phyloP scores from a whole-genome alignment of 2,329 filamentous ascomycete species.

The Spiromastix sp. region DNA sequence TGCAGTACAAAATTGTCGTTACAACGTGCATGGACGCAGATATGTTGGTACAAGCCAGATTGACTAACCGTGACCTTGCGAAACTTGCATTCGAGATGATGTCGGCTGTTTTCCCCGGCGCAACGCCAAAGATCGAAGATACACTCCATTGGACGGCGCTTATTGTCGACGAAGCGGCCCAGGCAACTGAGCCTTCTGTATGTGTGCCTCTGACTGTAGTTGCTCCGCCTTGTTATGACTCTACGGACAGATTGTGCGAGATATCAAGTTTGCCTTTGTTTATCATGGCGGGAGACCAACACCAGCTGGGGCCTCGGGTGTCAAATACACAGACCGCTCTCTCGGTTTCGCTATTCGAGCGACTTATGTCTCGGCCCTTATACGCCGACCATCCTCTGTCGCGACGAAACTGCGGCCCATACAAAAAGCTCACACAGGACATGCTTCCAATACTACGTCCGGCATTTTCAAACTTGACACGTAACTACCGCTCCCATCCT shows the following conservation, averaged over 20 bases:
- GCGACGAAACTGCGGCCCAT: constrained; percentile 15
- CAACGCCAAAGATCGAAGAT: constrained; percentile 8
- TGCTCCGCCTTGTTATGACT: constrained; percentile 28
- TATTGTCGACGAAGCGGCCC: constrained; percentile 37
- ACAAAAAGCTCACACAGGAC: constrained; percentile 12
- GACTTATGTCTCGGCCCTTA: constrained; percentile 27
- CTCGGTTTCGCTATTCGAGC: constrained; percentile 31
- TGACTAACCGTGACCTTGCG: constrained; percentile 34
- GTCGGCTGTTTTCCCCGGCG: constrained; percentile 18
- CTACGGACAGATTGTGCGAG: too few species aligned
- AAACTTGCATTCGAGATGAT: constrained; percentile 26
- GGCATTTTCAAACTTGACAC: constrained; percentile 34
- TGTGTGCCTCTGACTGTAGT: constrained; percentile 32
- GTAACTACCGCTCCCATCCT: constrained; percentile 39
- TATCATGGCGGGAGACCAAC: constrained; percentile 38
- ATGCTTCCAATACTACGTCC: constrained; percentile 33
- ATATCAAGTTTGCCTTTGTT: constrained; percentile 23
- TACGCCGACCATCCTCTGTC: constrained; percentile 33
- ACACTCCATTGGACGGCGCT: constrained; percentile 34
- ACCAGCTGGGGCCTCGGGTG: constrained; percentile 34
- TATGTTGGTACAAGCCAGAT: constrained; percentile 31
- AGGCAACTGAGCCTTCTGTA: constrained; percentile 34
- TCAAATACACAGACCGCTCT: constrained; percentile 24
- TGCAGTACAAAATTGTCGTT: constrained; percentile 34
- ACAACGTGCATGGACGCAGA: constrained; percentile 33